phyloP scores from a whole-genome alignment of 176 grass and related monocot species.

The Oryza coarctata region DNA sequence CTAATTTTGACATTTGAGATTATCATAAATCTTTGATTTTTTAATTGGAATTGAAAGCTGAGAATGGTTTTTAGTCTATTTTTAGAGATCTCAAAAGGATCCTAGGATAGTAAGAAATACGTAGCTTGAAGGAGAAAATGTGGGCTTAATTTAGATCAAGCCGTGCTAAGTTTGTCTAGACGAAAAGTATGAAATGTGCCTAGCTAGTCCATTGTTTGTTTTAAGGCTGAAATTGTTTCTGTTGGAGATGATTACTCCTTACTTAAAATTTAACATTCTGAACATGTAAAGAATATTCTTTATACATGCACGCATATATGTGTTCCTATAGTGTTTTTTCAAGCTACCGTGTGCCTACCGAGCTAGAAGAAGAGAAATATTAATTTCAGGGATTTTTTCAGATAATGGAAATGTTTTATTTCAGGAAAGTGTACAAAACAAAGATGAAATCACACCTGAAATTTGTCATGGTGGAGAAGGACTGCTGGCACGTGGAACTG shows the following conservation, averaged over 20 bases:
- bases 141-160: not conserved
- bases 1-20: not conserved
- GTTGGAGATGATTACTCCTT: not conserved
- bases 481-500: conserved; percentile 72
- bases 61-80: not conserved
- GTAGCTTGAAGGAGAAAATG: not conserved
- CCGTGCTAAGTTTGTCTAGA: not conserved
- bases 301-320: not conserved
- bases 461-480: conserved; percentile 78
- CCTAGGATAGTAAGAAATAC: not conserved
- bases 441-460: conserved; percentile 67
- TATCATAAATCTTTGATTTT: not conserved
- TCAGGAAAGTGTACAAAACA: not conserved
- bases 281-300: not conserved
- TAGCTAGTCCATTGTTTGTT: not conserved
- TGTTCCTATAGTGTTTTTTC: not conserved
- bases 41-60: not conserved
- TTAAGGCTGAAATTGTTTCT: not conserved
- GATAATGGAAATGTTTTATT: not conserved
- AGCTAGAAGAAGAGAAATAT: not conserved
- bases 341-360: not conserved
- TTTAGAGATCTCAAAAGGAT: not conserved
- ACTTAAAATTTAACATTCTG: not conserved
- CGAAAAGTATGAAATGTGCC: not conserved
- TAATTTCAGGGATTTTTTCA: not conserved